phyloP scores from a whole-genome alignment of 441 rosid genomes.

The Corymbia citriodora region DNA sequence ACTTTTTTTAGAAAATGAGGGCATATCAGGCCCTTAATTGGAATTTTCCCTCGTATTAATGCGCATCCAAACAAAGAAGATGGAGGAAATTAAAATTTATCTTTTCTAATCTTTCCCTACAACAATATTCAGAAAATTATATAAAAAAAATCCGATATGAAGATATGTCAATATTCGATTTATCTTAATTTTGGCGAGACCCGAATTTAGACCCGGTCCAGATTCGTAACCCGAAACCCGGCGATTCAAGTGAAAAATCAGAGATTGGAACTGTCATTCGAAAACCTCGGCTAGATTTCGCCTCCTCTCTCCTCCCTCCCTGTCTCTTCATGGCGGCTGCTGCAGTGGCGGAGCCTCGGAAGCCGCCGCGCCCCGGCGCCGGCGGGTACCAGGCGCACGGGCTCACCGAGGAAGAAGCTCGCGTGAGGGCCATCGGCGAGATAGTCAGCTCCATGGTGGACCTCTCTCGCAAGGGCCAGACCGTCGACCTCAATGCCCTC shows the following conservation, averaged over 20 bases:
- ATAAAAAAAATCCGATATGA: too few species aligned
- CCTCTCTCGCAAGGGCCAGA: conserved; percentile 82
- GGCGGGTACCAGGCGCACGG: conserved; percentile 91
- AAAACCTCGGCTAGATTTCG: background rate
- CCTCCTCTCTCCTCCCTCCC: background rate
- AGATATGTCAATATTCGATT: too few species aligned
- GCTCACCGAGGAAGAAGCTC: conserved; percentile 86
- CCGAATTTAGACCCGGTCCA: background rate
- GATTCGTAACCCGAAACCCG: background rate
- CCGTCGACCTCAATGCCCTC: conserved; percentile 86
- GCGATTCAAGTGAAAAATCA: background rate
- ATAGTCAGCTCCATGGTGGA: conserved; percentile 90
- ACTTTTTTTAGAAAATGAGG: too few species aligned
- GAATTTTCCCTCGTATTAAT: background rate
- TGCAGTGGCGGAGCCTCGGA: conserved; percentile 39
- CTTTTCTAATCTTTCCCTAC: background rate
- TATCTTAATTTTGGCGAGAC: background rate
- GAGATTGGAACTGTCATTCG: background rate
- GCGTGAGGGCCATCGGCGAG: conserved; percentile 90
- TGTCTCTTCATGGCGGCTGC: conserved; percentile 49
- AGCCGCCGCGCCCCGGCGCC: conserved; percentile 77
- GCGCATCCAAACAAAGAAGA: too few species aligned
- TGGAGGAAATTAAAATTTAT: background rate
- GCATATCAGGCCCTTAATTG: too few species aligned
- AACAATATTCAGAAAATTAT: background rate